Percentiles rank a stretch among this genome's conserved stretches.
Evolutionary conservation across 495 filamentous ascomycete species (phyloP).

Genomic region (Podospora didyma): DNA sequence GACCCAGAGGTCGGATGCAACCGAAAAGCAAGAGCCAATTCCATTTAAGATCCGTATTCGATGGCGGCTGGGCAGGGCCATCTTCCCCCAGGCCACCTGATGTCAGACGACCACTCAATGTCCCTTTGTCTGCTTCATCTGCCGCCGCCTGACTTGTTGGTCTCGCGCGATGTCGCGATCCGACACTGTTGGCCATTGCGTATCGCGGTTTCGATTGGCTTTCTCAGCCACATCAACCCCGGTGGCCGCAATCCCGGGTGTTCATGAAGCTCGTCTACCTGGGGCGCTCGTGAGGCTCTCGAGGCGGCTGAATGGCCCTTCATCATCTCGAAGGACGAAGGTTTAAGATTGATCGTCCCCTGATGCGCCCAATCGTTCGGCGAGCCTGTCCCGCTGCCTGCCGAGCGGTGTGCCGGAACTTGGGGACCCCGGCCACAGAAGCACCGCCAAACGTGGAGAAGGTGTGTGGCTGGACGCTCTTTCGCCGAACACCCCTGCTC

Average conservation of each 20-base stretch:
- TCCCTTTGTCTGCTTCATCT: too few species aligned
- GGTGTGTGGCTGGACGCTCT: neutral
- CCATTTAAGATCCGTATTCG: too few species aligned
- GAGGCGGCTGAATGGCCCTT: conserved; percentile 7
- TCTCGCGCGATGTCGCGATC: neutral
- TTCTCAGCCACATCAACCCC: neutral
- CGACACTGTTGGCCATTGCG: neutral
- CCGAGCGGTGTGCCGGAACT: neutral
- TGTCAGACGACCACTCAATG: too few species aligned
- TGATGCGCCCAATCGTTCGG: conserved; percentile 4
- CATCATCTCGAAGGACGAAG: neutral
- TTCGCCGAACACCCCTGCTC: neutral
- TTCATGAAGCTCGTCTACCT: neutral
- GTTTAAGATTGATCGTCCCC: conserved; percentile 7
- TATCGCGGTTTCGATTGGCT: neutral
- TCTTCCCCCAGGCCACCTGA: too few species aligned
- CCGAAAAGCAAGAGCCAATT: too few species aligned
- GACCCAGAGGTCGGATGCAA: too few species aligned
- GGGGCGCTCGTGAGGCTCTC: neutral
- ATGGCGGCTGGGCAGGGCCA: too few species aligned
- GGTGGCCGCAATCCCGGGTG: conserved; percentile 3
- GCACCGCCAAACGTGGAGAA: conserved; percentile 4
- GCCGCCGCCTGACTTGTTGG: too few species aligned
- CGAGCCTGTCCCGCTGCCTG: neutral
- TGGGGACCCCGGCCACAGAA: neutral